These are phyloP conservation scores for Tolypocladium cylindrosporum DNA, from an alignment of 2,329 filamentous ascomycete genomes.

Conservation along the genomic window DNA sequence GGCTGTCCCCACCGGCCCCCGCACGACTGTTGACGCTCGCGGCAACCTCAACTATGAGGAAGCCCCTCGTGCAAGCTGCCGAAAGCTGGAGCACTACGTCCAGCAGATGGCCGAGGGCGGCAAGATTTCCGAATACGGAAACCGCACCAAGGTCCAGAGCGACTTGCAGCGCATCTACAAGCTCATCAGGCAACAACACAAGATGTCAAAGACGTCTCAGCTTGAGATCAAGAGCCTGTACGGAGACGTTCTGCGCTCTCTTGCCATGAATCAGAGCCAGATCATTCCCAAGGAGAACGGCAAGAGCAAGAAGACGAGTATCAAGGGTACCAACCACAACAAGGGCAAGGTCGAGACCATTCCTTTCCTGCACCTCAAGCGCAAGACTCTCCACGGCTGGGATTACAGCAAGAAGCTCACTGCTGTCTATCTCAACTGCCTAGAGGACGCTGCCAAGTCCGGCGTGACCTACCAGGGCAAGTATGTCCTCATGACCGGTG, in stretches of 20 bases:
- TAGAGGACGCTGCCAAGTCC: slow-evolving; percentile 77
- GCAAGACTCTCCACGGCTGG: slow-evolving; percentile 89
- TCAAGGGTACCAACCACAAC: slow-evolving; percentile 44
- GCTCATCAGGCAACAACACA: slow-evolving; percentile 96
- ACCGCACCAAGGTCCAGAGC: slow-evolving; percentile 94
- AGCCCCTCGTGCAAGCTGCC: slow-evolving; percentile 73
- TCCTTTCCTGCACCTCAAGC: slow-evolving; percentile 93
- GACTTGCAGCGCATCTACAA: slow-evolving; percentile 94
- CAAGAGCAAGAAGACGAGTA: slow-evolving; percentile 46
- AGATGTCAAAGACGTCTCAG: slow-evolving; percentile 91
- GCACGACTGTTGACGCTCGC: slow-evolving; percentile 83
- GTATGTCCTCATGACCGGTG: slow-evolving; percentile 96
- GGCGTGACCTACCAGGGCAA: slow-evolving; percentile 92
- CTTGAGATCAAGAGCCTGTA: slow-evolving; percentile 95
- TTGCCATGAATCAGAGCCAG: slow-evolving; percentile 96
- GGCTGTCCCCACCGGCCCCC: slow-evolving; percentile 78
- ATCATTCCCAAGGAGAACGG: slow-evolving; percentile 84
- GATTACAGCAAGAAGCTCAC: slow-evolving; percentile 99
- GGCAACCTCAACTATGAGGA: slow-evolving; percentile 92
- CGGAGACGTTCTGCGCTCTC: slow-evolving; percentile 82
- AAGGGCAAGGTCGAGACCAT: slow-evolving; percentile 97
- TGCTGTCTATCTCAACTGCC: slow-evolving; percentile 79
- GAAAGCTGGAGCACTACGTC: slow-evolving; percentile 97
- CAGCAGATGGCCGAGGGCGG: slow-evolving; percentile 97
- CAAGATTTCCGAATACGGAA: slow-evolving; percentile 97